These are phyloP conservation scores for Pisolithus thermaeus DNA, from an alignment of 1,284 basidiomycete species.

Conservation along the genomic window DNA sequence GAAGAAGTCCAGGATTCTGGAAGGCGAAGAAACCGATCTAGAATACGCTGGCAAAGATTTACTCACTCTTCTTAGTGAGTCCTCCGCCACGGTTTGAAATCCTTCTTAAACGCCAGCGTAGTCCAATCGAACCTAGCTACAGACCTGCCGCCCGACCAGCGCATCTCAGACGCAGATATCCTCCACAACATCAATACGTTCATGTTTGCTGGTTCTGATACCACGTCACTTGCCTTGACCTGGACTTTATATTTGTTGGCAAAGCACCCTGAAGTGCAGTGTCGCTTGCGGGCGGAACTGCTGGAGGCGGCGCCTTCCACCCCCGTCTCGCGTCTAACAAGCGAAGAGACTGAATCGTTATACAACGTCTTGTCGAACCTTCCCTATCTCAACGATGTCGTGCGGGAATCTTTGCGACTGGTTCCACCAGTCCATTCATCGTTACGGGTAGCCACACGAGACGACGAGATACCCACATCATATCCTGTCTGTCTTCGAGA, in stretches of 20 bases:
- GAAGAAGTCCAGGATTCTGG: slow-evolving; percentile 62
- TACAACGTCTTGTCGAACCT: slow-evolving; percentile 52
- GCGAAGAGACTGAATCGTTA: slow-evolving; percentile 58
- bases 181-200: slow-evolving; percentile 80
- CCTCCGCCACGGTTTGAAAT: neutral
- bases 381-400: slow-evolving; percentile 73
- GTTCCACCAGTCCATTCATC: slow-evolving; percentile 79
- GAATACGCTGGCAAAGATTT: slow-evolving; percentile 56
- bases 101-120: slow-evolving; percentile 24
- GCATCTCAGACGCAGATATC: slow-evolving; percentile 77
- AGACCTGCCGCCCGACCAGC: slow-evolving; percentile 58
- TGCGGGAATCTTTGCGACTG: slow-evolving; percentile 67
- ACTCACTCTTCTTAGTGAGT: slow-evolving; percentile 58
- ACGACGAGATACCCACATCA: slow-evolving; percentile 68
- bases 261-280: slow-evolving; percentile 55
- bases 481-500: slow-evolving; percentile 55
- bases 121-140: slow-evolving; percentile 69
- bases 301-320: slow-evolving; percentile 35
- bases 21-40: slow-evolving; percentile 39
- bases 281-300: slow-evolving; percentile 58
- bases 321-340: slow-evolving; percentile 36
- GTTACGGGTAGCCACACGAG: slow-evolving; percentile 64
- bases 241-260: slow-evolving; percentile 75
- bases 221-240: slow-evolving; percentile 70
- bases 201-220: slow-evolving; percentile 84